Base-by-base conservation (phyloP, 2,329 filamentous ascomycete species). In the Oidium heveae region DNA sequence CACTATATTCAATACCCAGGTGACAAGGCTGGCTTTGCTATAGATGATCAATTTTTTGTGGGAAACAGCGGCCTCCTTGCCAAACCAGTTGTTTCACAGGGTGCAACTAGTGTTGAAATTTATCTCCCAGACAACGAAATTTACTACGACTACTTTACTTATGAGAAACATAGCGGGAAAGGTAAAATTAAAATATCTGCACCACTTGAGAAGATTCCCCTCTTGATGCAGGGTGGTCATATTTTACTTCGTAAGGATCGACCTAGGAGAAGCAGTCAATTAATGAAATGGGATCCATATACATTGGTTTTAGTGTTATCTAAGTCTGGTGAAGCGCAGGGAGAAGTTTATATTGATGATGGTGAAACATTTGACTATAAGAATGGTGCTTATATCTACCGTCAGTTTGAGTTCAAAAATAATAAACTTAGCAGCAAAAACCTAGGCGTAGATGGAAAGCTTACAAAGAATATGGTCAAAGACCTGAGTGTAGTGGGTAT, bases 91-190 rank as follows among this genome's bases (percentile, higher is more conserved):
- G 83, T 87, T 1, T 77, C 80, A 24, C 79, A 94, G 68, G 84
- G 80, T 59, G 79, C 81, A 50, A 74, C 76, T 18, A 79, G 76
- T 20, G 79, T 81, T 0, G 80, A 87, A 20, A 76, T 98, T 56
- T 95, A 93, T 69, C 78, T 98, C 54, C 82, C 88, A 0, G 89
- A 96, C 61, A 76, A 82, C 56, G 85, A 93, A 67, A 75, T 84
- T 54, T 96, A 98, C 68, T 98, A 88, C 64, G 85, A 96, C 68
- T 98, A 98, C 71, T 93, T 91, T 65, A 86, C 86, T 62, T 95
- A 86, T 69, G 78, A 82, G 44, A 71, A 78, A 46, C 79, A 93
- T 64, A 68, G 72, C 41, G 80, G 82, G 24, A 79, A 80, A 58
- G 84, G 85, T 59, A 82, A 82, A 66, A 71, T 70, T 57, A 82